Percentiles rank a stretch among this genome's conserved stretches.
phyloP scores from a whole-genome alignment of 148 eudicot species.

The Vaccinium corymbosum region DNA sequence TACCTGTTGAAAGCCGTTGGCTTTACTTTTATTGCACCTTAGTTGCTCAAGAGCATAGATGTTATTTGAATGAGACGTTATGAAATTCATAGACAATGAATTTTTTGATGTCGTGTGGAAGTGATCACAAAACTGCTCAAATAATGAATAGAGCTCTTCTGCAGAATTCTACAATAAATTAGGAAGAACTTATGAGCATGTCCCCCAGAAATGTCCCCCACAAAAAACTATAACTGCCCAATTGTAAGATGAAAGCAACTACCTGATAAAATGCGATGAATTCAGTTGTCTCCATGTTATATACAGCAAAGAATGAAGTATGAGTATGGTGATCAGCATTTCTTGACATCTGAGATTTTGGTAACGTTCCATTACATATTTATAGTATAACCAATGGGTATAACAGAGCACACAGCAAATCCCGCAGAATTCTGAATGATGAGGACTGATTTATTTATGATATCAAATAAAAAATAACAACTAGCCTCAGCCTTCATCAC shows the following conservation, averaged over 20 bases:
- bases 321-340: slow-evolving; percentile 82
- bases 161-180: slow-evolving; percentile 64
- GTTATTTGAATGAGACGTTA: slow-evolving; percentile 88
- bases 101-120: slow-evolving; percentile 65
- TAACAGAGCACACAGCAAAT: background rate
- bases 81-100: slow-evolving; percentile 68
- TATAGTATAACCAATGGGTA: background rate
- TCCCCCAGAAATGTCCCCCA: background rate
- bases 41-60: slow-evolving; percentile 81
- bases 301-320: slow-evolving; percentile 92
- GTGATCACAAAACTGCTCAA: slow-evolving; percentile 81
- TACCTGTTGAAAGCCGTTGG: slow-evolving; percentile 80
- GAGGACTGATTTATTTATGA: background rate
- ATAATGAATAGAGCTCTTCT: slow-evolving; percentile 84
- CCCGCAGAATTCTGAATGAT: background rate
- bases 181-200: slow-evolving; percentile 10
- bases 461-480: background rate
- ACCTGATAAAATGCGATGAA: slow-evolving; percentile 94
- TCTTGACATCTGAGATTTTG: slow-evolving; percentile 62
- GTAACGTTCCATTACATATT: slow-evolving; percentile 5
- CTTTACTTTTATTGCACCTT: slow-evolving; percentile 64
- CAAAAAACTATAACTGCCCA: background rate
- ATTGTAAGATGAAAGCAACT: background rate
- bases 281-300: slow-evolving; percentile 94
- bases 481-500: background rate